Base-by-base conservation (phyloP, 2,329 filamentous ascomycete genomes). In the Huntiella bhutanensis region DNA sequence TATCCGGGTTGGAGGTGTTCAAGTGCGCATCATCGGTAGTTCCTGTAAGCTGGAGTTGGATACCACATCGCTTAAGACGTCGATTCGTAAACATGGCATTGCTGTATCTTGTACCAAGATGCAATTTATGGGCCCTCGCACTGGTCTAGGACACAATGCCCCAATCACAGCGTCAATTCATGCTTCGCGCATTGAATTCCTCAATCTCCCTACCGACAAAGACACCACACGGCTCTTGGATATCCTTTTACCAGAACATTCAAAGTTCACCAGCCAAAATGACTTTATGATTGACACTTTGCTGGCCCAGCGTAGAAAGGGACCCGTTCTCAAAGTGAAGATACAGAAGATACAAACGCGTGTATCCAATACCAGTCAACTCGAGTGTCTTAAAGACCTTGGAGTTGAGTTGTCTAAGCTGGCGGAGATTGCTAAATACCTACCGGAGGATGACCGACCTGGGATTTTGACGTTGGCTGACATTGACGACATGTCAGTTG, bases 241-340 rank as follows among this genome's bases (percentile, higher is more conserved):
- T 45, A 69, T 98, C 44, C 82, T 98, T 47, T 93, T 82, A 5
- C 92, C 91, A 0, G 94, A 87, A 0, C 91, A 86, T 52, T 77
- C 91, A 59, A 85, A 87, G 52, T 95, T 91, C 54, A 80, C 88
- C 51, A 76, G 78, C 41, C 82, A 92, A 50, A 85, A 95, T 54
- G 88, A 96, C 55, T 93, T 98, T 50, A 78, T 98, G 68, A 74
- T 98, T 16, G 88, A 96, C 54, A 95, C 85, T 0, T 68, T 98
- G 1, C 64, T 96, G 11, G 73, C 83, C 16, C 91, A 98, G 59
- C 71, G 91, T 50, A 73, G 80, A 45, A 88, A 95, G 60, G 91
- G 88, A 0, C 78, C 82, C 7, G 80, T 96, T 5, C 64, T 95
- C 28, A 77, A 84, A 42, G 59, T 82, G 4, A 76, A 72, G 3